phyloP scores from a whole-genome alignment of 768 basidiomycete genomes.

The Tephrocybe sp. region DNA sequence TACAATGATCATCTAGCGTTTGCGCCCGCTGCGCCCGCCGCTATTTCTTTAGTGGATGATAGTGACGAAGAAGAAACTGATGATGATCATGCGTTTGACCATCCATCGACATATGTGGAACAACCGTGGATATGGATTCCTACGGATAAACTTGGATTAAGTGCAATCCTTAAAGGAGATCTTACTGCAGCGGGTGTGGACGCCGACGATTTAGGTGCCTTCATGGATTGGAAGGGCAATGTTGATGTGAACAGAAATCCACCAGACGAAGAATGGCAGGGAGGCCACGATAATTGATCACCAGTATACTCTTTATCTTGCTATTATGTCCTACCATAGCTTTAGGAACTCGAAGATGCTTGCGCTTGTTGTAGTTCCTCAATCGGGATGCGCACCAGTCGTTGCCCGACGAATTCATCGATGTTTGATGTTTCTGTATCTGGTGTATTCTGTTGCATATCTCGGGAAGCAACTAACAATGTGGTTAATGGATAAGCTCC shows the following conservation, averaged over 20 bases:
- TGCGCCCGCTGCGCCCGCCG: conserved; percentile 29
- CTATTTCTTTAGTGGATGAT: conserved; percentile 16
- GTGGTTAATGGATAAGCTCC: not conserved
- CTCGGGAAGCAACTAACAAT: conserved; percentile 50
- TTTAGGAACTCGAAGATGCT: conserved; percentile 16
- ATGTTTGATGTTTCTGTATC: conserved; percentile 6
- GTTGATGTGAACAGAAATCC: conserved; percentile 45
- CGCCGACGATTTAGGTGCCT: conserved; percentile 43
- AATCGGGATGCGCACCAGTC: conserved; percentile 71
- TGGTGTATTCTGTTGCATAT: conserved; percentile 26
- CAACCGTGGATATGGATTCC: conserved; percentile 50
- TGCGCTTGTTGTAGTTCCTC: conserved; percentile 53
- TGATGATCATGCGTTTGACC: conserved; percentile 44
- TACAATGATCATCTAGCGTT: conserved; percentile 21
- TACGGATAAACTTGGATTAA: conserved; percentile 40
- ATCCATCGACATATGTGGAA: conserved; percentile 44
- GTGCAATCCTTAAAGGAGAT: conserved; percentile 34
- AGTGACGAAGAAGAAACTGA: conserved; percentile 31
- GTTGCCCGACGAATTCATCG: conserved; percentile 42
- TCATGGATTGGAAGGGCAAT: conserved; percentile 40
- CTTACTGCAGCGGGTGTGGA: conserved; percentile 36
- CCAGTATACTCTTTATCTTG: conserved; percentile 1
- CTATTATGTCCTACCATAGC: conserved; percentile 7
- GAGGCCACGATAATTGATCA: conserved; percentile 19
- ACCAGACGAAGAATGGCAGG: conserved; percentile 43